phyloP scores from a whole-genome alignment of 768 basidiomycete genomes.

The Mycena epipterygia region DNA sequence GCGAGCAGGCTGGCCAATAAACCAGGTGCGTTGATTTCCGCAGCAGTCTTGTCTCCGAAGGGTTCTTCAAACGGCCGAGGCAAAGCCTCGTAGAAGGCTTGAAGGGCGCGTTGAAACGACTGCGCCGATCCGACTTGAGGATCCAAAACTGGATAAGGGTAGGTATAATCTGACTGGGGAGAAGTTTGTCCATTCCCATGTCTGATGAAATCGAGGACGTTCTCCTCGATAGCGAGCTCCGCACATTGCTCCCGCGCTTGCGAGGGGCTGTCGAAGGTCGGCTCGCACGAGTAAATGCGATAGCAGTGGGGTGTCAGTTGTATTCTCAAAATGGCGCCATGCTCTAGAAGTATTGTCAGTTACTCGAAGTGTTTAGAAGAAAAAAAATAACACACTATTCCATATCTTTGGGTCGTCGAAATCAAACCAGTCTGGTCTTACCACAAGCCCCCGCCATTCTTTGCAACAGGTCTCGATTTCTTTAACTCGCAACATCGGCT shows the following conservation, averaged over 20 bases:
- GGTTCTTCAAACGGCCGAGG: constrained; percentile 74
- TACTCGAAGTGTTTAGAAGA: not conserved
- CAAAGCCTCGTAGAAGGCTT: constrained; percentile 73
- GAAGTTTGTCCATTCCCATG: constrained; percentile 64
- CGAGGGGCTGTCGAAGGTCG: constrained; percentile 53
- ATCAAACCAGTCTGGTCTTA: constrained; percentile 67
- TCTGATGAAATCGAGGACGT: constrained; percentile 70
- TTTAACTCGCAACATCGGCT: constrained; percentile 38
- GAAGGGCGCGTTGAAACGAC: constrained; percentile 50
- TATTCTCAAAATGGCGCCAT: constrained; percentile 72
- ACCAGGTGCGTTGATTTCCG: constrained; percentile 66
- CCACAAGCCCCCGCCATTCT: constrained; percentile 66
- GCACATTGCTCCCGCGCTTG: constrained; percentile 71
- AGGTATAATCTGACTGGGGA: constrained; percentile 8
- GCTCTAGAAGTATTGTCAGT: constrained; percentile 45
- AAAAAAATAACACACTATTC: constrained; percentile 53
- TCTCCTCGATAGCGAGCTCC: constrained; percentile 63
- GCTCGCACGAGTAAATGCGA: constrained; percentile 65
- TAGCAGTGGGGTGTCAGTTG: constrained; percentile 63
- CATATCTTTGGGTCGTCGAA: constrained; percentile 61
- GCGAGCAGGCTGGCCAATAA: constrained; percentile 68
- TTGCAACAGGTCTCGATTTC: constrained; percentile 68
- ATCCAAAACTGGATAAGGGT: not conserved
- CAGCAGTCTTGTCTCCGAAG: constrained; percentile 58
- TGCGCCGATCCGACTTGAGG: not conserved